A percentile compares a stretch with the other conserved stretches of the same genome.
Conservation (phyloP, 1,284 basidiomycete genomes). For the Boletus sp. region DNA sequence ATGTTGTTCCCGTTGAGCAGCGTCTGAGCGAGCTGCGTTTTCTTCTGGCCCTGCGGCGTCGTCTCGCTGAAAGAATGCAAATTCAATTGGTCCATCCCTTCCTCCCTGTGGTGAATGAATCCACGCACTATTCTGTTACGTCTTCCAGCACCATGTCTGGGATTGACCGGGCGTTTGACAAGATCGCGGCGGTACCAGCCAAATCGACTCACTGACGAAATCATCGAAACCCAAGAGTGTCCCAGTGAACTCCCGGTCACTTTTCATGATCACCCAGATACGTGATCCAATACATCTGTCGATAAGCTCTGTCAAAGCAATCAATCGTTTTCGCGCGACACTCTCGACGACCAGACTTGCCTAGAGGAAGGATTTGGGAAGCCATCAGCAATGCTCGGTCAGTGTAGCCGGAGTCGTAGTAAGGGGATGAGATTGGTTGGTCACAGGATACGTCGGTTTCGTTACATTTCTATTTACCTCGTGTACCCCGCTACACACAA, state of each 20-base stretch:
- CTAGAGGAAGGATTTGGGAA: slow-evolving; percentile 61
- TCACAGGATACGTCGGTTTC: background rate
- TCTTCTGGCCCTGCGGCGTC: slow-evolving; percentile 78
- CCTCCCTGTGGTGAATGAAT: background rate
- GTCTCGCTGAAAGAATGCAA: slow-evolving; percentile 59
- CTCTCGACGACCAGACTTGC: slow-evolving; percentile 23
- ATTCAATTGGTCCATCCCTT: slow-evolving; percentile 13
- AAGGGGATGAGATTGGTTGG: slow-evolving; percentile 2
- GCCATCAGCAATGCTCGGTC: slow-evolving; percentile 41
- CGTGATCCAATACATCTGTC: slow-evolving; percentile 92
- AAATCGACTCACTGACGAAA: slow-evolving; percentile 88
- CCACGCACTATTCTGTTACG: slow-evolving; percentile 88
- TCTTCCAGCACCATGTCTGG: slow-evolving; percentile 98
- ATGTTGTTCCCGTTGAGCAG: slow-evolving; percentile 97
- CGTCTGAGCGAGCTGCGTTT: slow-evolving; percentile 85
- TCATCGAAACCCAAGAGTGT: slow-evolving; percentile 96
- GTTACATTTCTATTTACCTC: slow-evolving; percentile 11
- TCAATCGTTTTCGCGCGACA: slow-evolving; percentile 4
- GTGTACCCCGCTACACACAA: slow-evolving; percentile 5
- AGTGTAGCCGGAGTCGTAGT: slow-evolving; percentile 1
- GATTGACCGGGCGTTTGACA: background rate
- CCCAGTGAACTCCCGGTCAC: slow-evolving; percentile 93
- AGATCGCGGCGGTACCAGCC: background rate
- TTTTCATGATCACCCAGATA: slow-evolving; percentile 97
- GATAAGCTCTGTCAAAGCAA: slow-evolving; percentile 66